Evolutionary conservation across 768 basidiomycete genomes (phyloP), one percentile per base, ranked within the genome.

Genomic region (Tulasnella sp.): DNA sequence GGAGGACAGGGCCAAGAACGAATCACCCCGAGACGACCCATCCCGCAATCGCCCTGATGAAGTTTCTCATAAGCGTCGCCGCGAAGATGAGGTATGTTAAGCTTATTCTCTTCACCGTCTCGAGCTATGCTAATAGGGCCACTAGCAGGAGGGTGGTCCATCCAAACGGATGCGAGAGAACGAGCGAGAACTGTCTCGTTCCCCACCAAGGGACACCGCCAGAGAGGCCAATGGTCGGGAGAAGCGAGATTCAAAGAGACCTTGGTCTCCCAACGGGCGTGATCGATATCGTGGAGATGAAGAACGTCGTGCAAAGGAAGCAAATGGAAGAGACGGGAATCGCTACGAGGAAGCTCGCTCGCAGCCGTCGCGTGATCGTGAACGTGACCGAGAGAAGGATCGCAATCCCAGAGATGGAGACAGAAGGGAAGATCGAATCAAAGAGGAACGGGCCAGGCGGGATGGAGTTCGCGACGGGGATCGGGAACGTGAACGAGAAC

Each of bases 31-130:
- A 39, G 55, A 75, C 26, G 55, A 46, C 0, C 11, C 44, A 26
- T 57, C 74, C 23, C 44, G 74, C n/a, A 7, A 10, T 75, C 44
- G 44, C 26, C 37, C 32, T 40, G 67, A 80, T 20, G 78, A 80
- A 29, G 26, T 9, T 26, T 79, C 79, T 18, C 79, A 80, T 72
- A 80, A 80, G 48, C 79, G 79, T 37, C 77, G 79, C 29, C 48
- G 79, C 18, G 79, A 69, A 55, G 79, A 80, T 6, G 79, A 79
- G 42, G 79, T 79, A 67, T 16, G 71, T 51, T 51, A 15, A 15
- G 29, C 55, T 55, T 42, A 20, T 67, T 42, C 79, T n/a, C 1
- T 37, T 11, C 77, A 32, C 46, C n/a, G 20, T 26, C 13, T 57
- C 1, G 18, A 79, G 15, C 32, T 18, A 39, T 51, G 78, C 78